A percentile compares a stretch with the other conserved stretches of the same genome.
These are phyloP conservation scores for Colletotrichum cereale DNA, from an alignment of 2,329 filamentous ascomycete species.

Conservation along the genomic window DNA sequence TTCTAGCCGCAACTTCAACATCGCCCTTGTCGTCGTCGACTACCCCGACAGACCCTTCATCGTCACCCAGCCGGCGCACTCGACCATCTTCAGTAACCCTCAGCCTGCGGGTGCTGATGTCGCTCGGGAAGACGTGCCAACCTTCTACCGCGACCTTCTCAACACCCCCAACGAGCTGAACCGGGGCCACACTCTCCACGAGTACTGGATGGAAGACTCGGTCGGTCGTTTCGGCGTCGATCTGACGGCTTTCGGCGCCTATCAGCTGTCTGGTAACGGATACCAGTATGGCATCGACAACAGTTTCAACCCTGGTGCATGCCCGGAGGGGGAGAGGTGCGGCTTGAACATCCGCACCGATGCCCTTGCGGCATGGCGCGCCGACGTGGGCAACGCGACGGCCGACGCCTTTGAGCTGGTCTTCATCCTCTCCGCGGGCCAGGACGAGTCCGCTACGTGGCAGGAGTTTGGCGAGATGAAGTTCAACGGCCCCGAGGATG, in stretches of 20 bases:
- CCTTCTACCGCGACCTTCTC: slow-evolving; percentile 63
- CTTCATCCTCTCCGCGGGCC: slow-evolving; percentile 66
- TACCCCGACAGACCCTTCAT: slow-evolving; percentile 63
- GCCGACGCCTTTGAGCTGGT: slow-evolving; percentile 62
- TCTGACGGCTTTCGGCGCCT: slow-evolving; percentile 64
- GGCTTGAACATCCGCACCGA: slow-evolving; percentile 62
- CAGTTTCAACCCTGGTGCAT: slow-evolving; percentile 61
- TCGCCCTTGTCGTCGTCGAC: slow-evolving; percentile 65
- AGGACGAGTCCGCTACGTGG: slow-evolving; percentile 68
- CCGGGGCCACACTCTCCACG: slow-evolving; percentile 64
- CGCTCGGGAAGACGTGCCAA: slow-evolving; percentile 59
- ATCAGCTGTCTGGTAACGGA: slow-evolving; percentile 59
- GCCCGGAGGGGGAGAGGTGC: slow-evolving; percentile 57
- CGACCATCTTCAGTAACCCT: slow-evolving; percentile 65
- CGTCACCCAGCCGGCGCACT: slow-evolving; percentile 58
- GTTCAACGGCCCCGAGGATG: slow-evolving; percentile 60
- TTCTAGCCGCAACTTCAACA: slow-evolving; percentile 65
- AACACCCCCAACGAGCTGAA: slow-evolving; percentile 64
- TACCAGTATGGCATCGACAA: slow-evolving; percentile 65
- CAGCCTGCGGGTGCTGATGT: slow-evolving; percentile 53
- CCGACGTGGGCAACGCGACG: slow-evolving; percentile 63
- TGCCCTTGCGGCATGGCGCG: slow-evolving; percentile 61
- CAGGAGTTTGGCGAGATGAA: slow-evolving; percentile 69
- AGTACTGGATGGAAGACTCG: slow-evolving; percentile 70
- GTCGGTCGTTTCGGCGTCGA: slow-evolving; percentile 65